Percentiles rank a stretch among this genome's conserved stretches.
These are phyloP conservation scores for Myxozyma geophila DNA, from an alignment of 805 yeast species.

Conservation along the genomic window DNA sequence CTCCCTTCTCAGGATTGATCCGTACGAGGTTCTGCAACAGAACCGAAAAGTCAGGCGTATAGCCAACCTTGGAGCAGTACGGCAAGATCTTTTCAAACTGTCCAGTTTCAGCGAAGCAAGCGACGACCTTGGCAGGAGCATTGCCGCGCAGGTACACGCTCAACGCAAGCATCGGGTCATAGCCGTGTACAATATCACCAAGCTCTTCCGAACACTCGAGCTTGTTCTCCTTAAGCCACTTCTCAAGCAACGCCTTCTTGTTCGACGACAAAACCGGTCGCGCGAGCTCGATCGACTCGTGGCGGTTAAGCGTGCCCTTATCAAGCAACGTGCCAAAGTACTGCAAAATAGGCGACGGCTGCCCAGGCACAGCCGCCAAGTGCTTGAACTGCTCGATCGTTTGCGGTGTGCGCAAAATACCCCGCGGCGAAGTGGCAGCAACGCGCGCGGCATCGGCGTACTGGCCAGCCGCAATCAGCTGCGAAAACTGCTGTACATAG, in stretches of 20 bases:
- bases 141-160: constrained; percentile 88
- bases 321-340: constrained; percentile 90
- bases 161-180: constrained; percentile 81
- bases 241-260: constrained; percentile 89
- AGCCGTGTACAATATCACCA: constrained; percentile 93
- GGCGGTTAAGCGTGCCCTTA: constrained; percentile 87
- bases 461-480: constrained; percentile 79
- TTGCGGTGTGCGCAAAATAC: constrained; percentile 81
- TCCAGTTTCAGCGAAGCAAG: constrained; percentile 90
- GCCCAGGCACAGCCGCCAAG: constrained; percentile 90
- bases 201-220: constrained; percentile 94
- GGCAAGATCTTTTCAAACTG: constrained; percentile 96
- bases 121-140: constrained; percentile 84
- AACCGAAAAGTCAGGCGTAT: constrained; percentile 86
- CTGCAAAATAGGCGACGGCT: constrained; percentile 89
- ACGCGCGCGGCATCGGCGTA: constrained; percentile 92
- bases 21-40: constrained; percentile 89
- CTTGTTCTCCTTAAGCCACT: constrained; percentile 95
- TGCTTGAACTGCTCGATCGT: constrained; percentile 91
- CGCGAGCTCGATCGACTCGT: constrained; percentile 92
- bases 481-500: constrained; percentile 89
- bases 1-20: constrained; percentile 95
- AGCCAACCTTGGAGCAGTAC: constrained; percentile 85
- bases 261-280: constrained; percentile 95
- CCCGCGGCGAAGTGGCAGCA: constrained; percentile 91